phyloP scores from a whole-genome alignment of 2,329 filamentous ascomycete genomes.

The Aspergillus carbonarius region DNA sequence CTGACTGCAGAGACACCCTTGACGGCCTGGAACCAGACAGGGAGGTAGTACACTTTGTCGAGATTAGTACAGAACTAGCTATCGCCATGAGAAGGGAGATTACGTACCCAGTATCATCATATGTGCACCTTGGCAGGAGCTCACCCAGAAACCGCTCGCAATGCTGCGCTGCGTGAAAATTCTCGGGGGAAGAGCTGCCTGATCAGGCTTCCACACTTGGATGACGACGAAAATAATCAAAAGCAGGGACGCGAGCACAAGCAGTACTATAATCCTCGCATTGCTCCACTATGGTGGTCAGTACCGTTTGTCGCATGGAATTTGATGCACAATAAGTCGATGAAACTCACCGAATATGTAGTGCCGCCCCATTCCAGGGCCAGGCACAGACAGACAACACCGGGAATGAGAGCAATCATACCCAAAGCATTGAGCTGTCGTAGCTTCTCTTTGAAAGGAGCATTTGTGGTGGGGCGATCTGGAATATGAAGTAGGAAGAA shows the following conservation, averaged over 20 bases:
- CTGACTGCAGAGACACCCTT: slow-evolving; percentile 43
- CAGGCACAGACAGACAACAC: slow-evolving; percentile 13
- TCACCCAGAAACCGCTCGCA: slow-evolving; percentile 34
- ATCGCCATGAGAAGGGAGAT: neutral
- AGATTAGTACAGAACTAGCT: neutral
- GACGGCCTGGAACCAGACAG: slow-evolving; percentile 51
- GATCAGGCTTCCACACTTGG: slow-evolving; percentile 46
- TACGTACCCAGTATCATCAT: neutral
- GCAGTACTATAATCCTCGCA: slow-evolving; percentile 8
- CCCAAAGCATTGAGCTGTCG: slow-evolving; percentile 8
- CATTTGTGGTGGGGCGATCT: neutral
- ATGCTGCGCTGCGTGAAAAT: slow-evolving; percentile 50
- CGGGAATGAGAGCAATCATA: slow-evolving; percentile 1
- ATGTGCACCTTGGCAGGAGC: slow-evolving; percentile 22
- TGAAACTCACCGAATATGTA: slow-evolving; percentile 1
- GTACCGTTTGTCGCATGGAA: neutral
- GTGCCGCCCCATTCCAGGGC: slow-evolving; percentile 17
- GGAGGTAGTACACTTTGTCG: slow-evolving; percentile 38
- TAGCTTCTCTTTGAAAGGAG: neutral
- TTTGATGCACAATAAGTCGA: too few species aligned
- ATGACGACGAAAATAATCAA: slow-evolving; percentile 2
- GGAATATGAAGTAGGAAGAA: neutral
- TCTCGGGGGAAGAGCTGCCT: slow-evolving; percentile 51
- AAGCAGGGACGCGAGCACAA: slow-evolving; percentile 7
- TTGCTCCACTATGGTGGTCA: slow-evolving; percentile 4